Evolutionary conservation across 768 basidiomycete species (phyloP).

Genomic region (Boletus sp.): DNA sequence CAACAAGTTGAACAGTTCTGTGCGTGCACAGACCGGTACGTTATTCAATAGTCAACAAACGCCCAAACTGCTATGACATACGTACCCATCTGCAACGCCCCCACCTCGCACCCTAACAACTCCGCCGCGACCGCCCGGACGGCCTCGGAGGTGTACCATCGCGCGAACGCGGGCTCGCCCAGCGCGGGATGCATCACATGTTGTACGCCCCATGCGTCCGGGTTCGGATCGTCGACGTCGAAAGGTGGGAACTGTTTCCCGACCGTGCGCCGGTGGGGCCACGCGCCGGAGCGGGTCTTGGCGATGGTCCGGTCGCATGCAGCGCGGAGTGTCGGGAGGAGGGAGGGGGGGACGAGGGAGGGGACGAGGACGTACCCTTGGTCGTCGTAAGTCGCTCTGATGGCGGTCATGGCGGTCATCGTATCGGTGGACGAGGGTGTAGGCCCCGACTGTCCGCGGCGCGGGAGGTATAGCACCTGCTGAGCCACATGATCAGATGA

Average conservation of each 20-base stretch:
- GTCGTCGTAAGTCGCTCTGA: conserved; percentile 54
- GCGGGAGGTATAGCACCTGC: too few relatives aligned
- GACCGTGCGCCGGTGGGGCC: conserved; percentile 70
- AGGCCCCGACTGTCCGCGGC: too few relatives aligned
- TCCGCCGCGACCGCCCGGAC: conserved; percentile 43
- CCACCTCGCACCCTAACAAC: conserved; percentile 54
- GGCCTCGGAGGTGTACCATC: conserved; percentile 63
- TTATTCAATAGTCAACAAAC: too few relatives aligned
- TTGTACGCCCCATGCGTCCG: conserved; percentile 77
- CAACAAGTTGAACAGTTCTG: conserved; percentile 72
- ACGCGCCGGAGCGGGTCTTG: conserved; percentile 59
- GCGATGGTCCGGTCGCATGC: conserved; percentile 53
- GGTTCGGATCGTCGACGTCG: conserved; percentile 40
- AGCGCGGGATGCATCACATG: conserved; percentile 80
- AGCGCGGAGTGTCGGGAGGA: conserved; percentile 39
- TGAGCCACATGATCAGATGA: too few relatives aligned
- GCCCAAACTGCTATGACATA: background rate
- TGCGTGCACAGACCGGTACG: too few relatives aligned
- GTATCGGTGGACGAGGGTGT: too few relatives aligned
- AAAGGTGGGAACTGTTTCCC: conserved; percentile 81
- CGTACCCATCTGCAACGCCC: conserved; percentile 72
- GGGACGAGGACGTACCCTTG: conserved; percentile 68
- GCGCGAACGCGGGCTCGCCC: conserved; percentile 53
- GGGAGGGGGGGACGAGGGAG: conserved; percentile 46
- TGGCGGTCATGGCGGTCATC: conserved; percentile 5